Evolutionary conservation across 2,329 filamentous ascomycete species (phyloP).

Genomic region (Ascochyta viciae-villosae): DNA sequence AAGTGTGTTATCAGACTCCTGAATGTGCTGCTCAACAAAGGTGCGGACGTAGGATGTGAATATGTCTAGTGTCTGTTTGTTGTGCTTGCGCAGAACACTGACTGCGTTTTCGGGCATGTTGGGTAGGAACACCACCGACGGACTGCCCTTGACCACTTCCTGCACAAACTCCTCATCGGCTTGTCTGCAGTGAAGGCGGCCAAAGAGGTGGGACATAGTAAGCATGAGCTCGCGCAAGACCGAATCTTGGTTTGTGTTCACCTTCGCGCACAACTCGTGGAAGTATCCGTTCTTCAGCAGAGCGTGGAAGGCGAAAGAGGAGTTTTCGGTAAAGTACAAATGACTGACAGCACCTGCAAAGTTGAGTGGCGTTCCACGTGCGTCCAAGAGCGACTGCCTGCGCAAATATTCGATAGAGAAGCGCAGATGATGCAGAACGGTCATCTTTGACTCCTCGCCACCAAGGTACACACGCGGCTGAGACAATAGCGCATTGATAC

Average conservation of each 20-base stretch:
- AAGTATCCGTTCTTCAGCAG: slow-evolving; percentile 76
- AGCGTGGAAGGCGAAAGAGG: slow-evolving; percentile 78
- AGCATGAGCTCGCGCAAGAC: slow-evolving; percentile 69
- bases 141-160: slow-evolving; percentile 61
- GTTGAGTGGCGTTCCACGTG: slow-evolving; percentile 69
- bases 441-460: slow-evolving; percentile 70
- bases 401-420: slow-evolving; percentile 84
- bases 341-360: slow-evolving; percentile 75
- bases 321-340: slow-evolving; percentile 78
- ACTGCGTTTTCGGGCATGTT: slow-evolving; percentile 65
- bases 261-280: slow-evolving; percentile 65
- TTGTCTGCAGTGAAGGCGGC: slow-evolving; percentile 61
- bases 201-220: slow-evolving; percentile 74
- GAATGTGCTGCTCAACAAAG: slow-evolving; percentile 70
- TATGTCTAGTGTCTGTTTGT: slow-evolving; percentile 68
- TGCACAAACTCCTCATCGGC: slow-evolving; percentile 57
- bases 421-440: slow-evolving; percentile 76
- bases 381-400: slow-evolving; percentile 69
- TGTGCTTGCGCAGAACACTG: slow-evolving; percentile 66
- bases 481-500: slow-evolving; percentile 71
- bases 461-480: slow-evolving; percentile 75
- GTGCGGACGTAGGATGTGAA: slow-evolving; percentile 74
- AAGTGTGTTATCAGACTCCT: slow-evolving; percentile 60
- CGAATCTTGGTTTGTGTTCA: slow-evolving; percentile 58
- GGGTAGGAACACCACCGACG: slow-evolving; percentile 71